Evolutionary conservation across 1,284 basidiomycete species (phyloP).

Genomic region (Heterobasidion annosum): DNA sequence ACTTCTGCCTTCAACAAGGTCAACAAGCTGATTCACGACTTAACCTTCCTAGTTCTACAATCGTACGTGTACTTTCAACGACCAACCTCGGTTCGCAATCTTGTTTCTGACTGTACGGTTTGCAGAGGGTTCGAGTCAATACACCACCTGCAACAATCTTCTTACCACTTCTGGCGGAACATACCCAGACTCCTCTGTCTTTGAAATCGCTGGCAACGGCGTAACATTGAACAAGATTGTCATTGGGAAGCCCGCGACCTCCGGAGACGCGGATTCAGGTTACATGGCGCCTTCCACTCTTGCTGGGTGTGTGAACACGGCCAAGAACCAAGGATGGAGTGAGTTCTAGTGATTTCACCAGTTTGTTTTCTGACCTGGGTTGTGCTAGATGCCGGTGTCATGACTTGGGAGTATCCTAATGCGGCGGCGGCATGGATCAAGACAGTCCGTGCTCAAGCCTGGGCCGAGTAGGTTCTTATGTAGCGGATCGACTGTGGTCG

Average conservation of each 20-base stretch:
- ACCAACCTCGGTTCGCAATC: background rate
- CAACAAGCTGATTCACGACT: background rate
- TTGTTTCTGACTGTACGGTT: background rate
- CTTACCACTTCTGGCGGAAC: conserved; percentile 40
- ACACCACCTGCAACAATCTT: conserved; percentile 46
- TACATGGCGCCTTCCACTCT: conserved; percentile 44
- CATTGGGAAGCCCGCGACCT: conserved; percentile 54
- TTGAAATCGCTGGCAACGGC: conserved; percentile 52
- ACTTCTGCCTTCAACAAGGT: background rate
- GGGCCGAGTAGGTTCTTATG: conserved; percentile 22
- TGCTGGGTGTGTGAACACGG: conserved; percentile 44
- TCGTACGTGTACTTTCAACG: conserved; percentile 26
- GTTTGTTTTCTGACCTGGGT: background rate
- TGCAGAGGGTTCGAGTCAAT: conserved; percentile 45
- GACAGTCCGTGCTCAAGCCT: conserved; percentile 31
- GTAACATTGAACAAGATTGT: conserved; percentile 41
- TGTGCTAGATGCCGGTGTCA: conserved; percentile 38
- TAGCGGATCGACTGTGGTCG: too few species aligned
- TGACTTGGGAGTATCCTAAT: conserved; percentile 40
- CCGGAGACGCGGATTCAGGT: conserved; percentile 47
- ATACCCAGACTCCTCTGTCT: conserved; percentile 44
- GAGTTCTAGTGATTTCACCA: conserved; percentile 15
- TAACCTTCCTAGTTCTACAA: conserved; percentile 46
- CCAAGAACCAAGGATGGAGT: conserved; percentile 51
- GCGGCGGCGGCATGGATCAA: conserved; percentile 40